Percentiles rank a stretch among this genome's conserved stretches.
These are phyloP conservation scores for Collybia nuda DNA, from an alignment of 768 basidiomycete species.

Conservation along the genomic window DNA sequence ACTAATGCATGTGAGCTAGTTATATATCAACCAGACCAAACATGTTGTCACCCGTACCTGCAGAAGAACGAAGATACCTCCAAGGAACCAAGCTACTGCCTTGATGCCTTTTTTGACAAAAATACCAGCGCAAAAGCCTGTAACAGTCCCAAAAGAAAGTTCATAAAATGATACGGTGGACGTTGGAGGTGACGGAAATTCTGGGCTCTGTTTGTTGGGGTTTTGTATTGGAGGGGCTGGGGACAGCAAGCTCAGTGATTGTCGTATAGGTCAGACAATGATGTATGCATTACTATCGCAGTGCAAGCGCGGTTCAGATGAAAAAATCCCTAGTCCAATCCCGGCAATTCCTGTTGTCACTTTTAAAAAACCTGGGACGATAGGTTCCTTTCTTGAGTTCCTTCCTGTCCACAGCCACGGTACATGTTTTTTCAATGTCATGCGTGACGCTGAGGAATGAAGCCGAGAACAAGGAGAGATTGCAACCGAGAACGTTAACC, in stretches of 20 bases:
- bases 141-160: constrained; percentile 85
- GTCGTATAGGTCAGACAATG: constrained; percentile 4
- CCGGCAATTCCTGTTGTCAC: constrained; percentile 35
- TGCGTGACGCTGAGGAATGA: neutral
- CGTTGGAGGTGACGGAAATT: constrained; percentile 52
- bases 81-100: constrained; percentile 79
- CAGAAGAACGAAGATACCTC: constrained; percentile 86
- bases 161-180: constrained; percentile 83
- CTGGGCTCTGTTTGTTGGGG: constrained; percentile 5
- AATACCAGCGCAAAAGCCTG: constrained; percentile 87
- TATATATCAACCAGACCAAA: neutral
- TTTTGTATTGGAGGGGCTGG: constrained; percentile 3
- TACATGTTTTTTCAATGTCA: neutral
- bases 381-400: constrained; percentile 11
- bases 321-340: constrained; percentile 44
- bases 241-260: neutral
- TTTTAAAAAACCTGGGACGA: constrained; percentile 21
- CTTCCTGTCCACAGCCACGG: neutral
- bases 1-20: constrained; percentile 43
- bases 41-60: constrained; percentile 56
- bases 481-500: neutral
- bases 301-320: constrained; percentile 34
- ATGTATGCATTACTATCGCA: constrained; percentile 50
- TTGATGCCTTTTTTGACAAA: constrained; percentile 96
- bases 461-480: constrained; percentile 7